These are phyloP conservation scores for Scortechinia acanthostroma DNA, from an alignment of 2,329 filamentous ascomycete species.

Conservation along the genomic window DNA sequence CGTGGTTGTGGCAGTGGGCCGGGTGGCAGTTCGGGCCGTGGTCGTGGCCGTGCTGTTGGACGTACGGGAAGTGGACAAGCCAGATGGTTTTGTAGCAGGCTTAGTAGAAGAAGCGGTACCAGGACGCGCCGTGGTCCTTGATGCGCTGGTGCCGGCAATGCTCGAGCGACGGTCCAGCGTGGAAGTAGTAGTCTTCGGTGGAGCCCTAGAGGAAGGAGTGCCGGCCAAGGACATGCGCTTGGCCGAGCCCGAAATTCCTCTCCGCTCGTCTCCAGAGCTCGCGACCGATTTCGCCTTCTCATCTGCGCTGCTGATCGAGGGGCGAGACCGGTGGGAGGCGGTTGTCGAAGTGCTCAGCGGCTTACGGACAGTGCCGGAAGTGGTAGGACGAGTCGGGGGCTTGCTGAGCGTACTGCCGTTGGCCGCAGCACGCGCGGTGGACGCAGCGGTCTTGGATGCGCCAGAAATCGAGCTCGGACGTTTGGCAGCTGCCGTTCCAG, in stretches of 20 bases:
- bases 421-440: conserved; percentile 17
- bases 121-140: conserved; percentile 15
- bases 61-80: neutral
- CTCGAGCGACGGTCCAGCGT: conserved; percentile 24
- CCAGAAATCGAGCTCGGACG: neutral
- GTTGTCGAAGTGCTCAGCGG: conserved; percentile 17
- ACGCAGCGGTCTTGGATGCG: conserved; percentile 15
- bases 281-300: conserved; percentile 29
- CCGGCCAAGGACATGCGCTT: conserved; percentile 33
- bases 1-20: neutral
- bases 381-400: conserved; percentile 29
- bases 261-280: conserved; percentile 32
- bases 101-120: conserved; percentile 6
- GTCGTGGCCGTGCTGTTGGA: neutral
- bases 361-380: conserved; percentile 16
- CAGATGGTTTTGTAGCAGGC: neutral
- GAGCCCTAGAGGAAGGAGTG: conserved; percentile 15
- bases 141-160: conserved; percentile 20
- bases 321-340: conserved; percentile 21
- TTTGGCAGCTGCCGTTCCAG: neutral
- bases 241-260: conserved; percentile 26
- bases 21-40: neutral
- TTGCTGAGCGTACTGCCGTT: conserved; percentile 28
- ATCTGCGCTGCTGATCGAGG: conserved; percentile 27
- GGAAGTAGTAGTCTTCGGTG: conserved; percentile 19